Base-by-base conservation (phyloP, 164 flowering plant species). In the Protea cynaroides region DNA sequence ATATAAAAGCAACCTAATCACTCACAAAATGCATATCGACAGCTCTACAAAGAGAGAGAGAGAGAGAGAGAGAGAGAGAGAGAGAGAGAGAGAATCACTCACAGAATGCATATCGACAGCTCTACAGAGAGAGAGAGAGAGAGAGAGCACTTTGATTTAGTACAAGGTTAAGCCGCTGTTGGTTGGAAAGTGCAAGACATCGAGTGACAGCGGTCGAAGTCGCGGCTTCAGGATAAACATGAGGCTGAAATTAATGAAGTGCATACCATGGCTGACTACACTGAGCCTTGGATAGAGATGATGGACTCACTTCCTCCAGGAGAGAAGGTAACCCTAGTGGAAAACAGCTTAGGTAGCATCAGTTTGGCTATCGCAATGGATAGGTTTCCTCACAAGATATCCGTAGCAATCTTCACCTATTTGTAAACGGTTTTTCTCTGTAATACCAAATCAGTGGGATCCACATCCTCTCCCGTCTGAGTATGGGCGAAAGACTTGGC, bases 161-260 rank as follows among this genome's bases (percentile, higher is more conserved):
- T 86, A 80, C 77, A 84, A 83, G 69, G 36, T 83, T 7, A 71
- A 64, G 18, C 71, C 84, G 0, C 53, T 46, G 67, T 81, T 87
- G n/a, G n/a, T n/a, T n/a, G 0, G 71, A 74, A 69, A 12, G 65
- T 0, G 73, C 73, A 0, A 81, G 83, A 6, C 81, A 83, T 65
- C 57, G 53, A 2, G 86, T 80, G 23, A 84, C 81, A 13, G 75
- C 71, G 12, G 21, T 81, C 15, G 84, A 84, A 64, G 72, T 84
- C 1, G 75, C 72, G 0, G 84, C 75, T 25, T 75, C 78, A 0
- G 92, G 3, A 56, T 65, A 49, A 14, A 77, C 69, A 11, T 6
- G 47, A n/a, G n/a, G 70, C 37, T 43, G 29, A 21, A 13, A 54
- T 65, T 22, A n/a, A 68, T 0, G 71, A 78, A 25, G 54, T 82